phyloP scores from a whole-genome alignment of 139 green algal genomes.

The Chlamydomonas asymmetrica region DNA sequence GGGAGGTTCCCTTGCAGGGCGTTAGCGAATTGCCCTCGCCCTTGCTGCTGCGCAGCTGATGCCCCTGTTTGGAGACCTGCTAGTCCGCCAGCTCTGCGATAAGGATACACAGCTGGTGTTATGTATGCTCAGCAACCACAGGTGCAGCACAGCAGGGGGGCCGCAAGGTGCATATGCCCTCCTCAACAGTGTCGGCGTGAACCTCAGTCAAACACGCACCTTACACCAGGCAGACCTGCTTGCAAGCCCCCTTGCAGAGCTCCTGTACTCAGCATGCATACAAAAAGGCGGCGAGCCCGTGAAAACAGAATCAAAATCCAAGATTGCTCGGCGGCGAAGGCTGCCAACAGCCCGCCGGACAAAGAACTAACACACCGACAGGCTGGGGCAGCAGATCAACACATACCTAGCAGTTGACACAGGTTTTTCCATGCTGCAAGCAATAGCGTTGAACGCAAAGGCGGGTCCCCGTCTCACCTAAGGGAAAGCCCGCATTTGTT shows the following conservation, averaged over 20 bases:
- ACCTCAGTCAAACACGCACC: slow-evolving; percentile 6
- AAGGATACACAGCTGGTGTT: too few relatives aligned
- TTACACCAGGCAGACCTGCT: slow-evolving; percentile 27
- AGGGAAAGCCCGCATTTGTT: slow-evolving; percentile 14
- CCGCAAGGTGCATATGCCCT: too few relatives aligned
- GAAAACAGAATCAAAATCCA: too few relatives aligned
- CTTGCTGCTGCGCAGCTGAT: slow-evolving; percentile 24
- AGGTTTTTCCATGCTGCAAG: background rate
- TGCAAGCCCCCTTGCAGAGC: slow-evolving; percentile 35
- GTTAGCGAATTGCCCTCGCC: slow-evolving; percentile 29
- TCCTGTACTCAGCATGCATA: too few relatives aligned
- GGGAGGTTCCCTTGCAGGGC: slow-evolving; percentile 28
- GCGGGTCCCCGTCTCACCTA: slow-evolving; percentile 12
- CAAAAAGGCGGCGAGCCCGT: too few relatives aligned
- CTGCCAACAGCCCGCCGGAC: too few relatives aligned
- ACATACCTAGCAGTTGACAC: too few relatives aligned
- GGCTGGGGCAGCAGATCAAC: too few relatives aligned
- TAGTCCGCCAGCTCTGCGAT: too few relatives aligned
- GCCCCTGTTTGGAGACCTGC: slow-evolving; percentile 22
- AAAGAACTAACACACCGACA: too few relatives aligned
- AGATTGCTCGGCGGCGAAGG: too few relatives aligned
- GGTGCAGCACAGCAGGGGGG: background rate
- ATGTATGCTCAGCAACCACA: background rate
- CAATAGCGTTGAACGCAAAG: background rate
- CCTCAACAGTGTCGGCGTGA: background rate